Base-by-base conservation (phyloP, 1,284 basidiomycete species). In the Rhodotorula mucilaginosa region DNA sequence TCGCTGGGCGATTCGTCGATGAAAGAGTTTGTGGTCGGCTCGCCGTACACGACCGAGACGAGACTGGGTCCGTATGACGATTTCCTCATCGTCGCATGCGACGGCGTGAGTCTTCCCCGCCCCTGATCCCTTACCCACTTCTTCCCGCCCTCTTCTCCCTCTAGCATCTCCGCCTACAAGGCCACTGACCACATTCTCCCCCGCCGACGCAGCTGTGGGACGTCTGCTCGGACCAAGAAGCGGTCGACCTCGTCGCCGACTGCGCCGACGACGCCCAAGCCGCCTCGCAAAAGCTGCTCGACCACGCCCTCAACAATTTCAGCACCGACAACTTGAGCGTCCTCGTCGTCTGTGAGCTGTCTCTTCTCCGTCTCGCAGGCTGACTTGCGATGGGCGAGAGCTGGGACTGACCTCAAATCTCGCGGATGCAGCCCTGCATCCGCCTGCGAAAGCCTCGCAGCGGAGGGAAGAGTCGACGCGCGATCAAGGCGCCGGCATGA, bases 21-120 rank as follows among this genome's bases (percentile, higher is more conserved):
- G 96, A 99, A 99, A 82, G 96, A 99, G 79, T 99, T 97, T 80
- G 96, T 99, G 13, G 96, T 99, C 58, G 97, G 97, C 1, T 88
- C 92, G 51, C 97, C 97, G 16, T 99, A 97, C 81, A 99, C 97
- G 21, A 99, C 97, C 23, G 94, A 98, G 82, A 98, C 96, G 10
- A 89, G 90, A 73, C 83, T 99, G 26, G 68, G 71, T 0, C 90
- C 88, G 67, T 88, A 91, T 18, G 97, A 99, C 81, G 92, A 97
- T 80, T 95, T 96, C 82, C 81, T 99, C 68, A 93, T 99, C 74
- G 72, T 76, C 23, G 97, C 97, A 44, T 99, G 97, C 80, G 97
- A 99, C 82, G 97, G 97, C 74, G 75, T 76, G 44, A 26, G 75
- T 73, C 34, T 34, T 34, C 5, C 5, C 34, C 34, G 34, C 34